A percentile compares a stretch with the other conserved stretches of the same genome.
These are phyloP conservation scores for Silene coronaria DNA, from an alignment of 179 eudicot species.

Conservation along the genomic window DNA sequence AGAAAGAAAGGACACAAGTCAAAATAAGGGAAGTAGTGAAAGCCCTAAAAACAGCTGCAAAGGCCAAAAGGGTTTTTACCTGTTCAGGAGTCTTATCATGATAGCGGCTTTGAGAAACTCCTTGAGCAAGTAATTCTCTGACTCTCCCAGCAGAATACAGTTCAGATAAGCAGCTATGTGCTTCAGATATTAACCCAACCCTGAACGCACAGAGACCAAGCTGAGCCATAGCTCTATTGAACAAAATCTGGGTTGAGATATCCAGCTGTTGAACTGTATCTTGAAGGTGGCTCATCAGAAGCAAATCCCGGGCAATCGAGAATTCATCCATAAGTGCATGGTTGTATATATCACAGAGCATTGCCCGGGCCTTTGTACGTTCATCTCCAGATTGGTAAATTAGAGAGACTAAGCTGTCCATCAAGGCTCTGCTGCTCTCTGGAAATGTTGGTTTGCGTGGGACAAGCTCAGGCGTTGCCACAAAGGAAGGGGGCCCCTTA, in stretches of 20 bases:
- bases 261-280: constrained; percentile 81
- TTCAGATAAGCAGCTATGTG: constrained; percentile 78
- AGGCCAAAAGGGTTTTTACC: constrained; percentile 31
- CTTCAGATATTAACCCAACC: constrained; percentile 63
- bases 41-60: neutral
- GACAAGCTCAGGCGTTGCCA: constrained; percentile 63
- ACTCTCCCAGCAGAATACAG: constrained; percentile 86
- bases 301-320: constrained; percentile 63
- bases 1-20: neutral
- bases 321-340: constrained; percentile 86
- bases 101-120: constrained; percentile 78
- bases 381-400: constrained; percentile 84
- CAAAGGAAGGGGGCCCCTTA: constrained; percentile 59
- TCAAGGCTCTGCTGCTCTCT: constrained; percentile 61
- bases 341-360: constrained; percentile 91
- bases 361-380: constrained; percentile 87
- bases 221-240: constrained; percentile 89
- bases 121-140: constrained; percentile 86
- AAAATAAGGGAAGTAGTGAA: neutral
- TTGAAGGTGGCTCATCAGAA: constrained; percentile 91
- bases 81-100: constrained; percentile 94
- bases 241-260: constrained; percentile 76
- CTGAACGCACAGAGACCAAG: constrained; percentile 87
- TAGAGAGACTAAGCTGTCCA: constrained; percentile 79
- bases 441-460: constrained; percentile 74